Evolutionary conservation across 371 early-diverging fungal species (phyloP), one percentile per base, ranked within the genome.

Genomic region (Catenaria anguillulae): DNA sequence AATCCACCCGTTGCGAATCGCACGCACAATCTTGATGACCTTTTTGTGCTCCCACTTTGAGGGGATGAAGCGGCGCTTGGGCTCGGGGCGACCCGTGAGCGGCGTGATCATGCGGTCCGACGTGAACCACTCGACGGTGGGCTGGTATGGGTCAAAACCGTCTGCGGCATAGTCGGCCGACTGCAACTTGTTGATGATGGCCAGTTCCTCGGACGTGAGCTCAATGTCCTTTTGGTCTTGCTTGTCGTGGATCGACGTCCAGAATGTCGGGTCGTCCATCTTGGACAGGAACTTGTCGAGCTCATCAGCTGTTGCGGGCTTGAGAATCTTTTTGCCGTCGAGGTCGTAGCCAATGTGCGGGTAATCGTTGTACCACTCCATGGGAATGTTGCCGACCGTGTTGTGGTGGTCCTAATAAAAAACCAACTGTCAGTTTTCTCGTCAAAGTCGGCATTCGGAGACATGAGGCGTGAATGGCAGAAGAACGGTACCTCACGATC

Each of bases 281-380:
- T 84, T 84, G 46, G 80, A 79, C 73, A 97, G 76, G 76, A 96
- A 93, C 66, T 84, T 83, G 67, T 96, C 96, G 42, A 96, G 78
- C 68, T 91, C 90, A 67, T 94, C 95, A 13, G 79, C 81, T 0
- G 69, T 85, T 5, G 88, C 88, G n/a, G 93, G 92, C 67, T 77
- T 82, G 74, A 86, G 68, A 42, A 97, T 83, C 70, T 82, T 86
- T 70, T 93, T 89, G 55, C 98, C 98, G 60, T 91, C 79, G 56
- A 92, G 72, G 67, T 90, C 87, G 74, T 97, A 97, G 50, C 98
- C 98, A 65, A 94, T 93, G 65, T 97, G 98, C 50, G 87, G 89
- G 60, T 86, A 84, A 56, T 95, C 95, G 48, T 89, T 86, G 72
- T 97, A 97, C 94, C 94, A 94, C 68, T 92, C 90, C 72, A 90